Percentiles rank a stretch among this genome's conserved stretches.
These are phyloP conservation scores for Litsea cubeba DNA, from an alignment of 164 flowering plant species.

Conservation along the genomic window DNA sequence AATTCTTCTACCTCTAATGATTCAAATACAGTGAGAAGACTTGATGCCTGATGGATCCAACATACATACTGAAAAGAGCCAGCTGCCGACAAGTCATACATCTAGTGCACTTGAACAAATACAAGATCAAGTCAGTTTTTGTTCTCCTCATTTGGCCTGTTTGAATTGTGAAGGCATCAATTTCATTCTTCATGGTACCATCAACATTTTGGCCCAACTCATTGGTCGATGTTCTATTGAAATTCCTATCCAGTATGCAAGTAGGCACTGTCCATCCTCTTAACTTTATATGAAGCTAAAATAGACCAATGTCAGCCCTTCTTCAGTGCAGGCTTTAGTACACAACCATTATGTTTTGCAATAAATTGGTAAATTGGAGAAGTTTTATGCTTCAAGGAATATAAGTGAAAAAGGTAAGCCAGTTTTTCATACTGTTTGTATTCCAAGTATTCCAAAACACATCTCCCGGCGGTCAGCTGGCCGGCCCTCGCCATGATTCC, in stretches of 20 bases:
- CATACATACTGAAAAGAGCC: too few relatives aligned
- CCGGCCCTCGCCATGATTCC: background rate
- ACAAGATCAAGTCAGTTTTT: too few relatives aligned
- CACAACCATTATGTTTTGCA: background rate
- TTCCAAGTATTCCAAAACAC: background rate
- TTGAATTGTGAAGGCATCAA: too few relatives aligned
- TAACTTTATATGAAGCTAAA: too few relatives aligned
- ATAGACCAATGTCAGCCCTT: background rate
- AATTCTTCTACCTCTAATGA: too few relatives aligned
- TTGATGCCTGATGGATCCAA: too few relatives aligned
- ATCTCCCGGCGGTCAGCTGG: too few relatives aligned
- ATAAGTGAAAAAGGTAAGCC: background rate
- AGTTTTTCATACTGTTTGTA: background rate
- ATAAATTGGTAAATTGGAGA: background rate
- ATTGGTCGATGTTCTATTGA: background rate
- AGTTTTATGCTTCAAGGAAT: background rate
- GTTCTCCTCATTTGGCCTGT: too few relatives aligned
- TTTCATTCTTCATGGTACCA: background rate
- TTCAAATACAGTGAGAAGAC: too few relatives aligned
- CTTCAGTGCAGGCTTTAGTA: background rate
- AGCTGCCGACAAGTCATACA: too few relatives aligned
- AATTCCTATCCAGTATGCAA: background rate
- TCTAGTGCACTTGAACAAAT: too few relatives aligned
- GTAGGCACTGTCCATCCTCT: background rate
- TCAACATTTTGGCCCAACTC: background rate